Conservation (phyloP, 2,329 filamentous ascomycete genomes). For the Aspergillus quadrilineatus region DNA sequence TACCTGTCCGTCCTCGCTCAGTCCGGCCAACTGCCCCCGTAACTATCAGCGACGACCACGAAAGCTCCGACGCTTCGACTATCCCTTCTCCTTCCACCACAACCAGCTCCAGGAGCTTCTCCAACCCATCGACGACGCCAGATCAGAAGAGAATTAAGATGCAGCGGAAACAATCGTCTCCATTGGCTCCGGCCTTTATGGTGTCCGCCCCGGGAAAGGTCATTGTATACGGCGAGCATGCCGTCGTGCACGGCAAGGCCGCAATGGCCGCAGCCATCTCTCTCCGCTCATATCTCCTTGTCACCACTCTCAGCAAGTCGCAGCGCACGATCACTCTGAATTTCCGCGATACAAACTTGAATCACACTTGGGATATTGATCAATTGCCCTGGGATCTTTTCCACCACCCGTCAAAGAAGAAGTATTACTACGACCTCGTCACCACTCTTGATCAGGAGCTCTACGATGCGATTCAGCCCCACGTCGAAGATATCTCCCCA, state of each 20-base stretch:
- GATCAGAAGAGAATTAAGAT: conserved; percentile 18
- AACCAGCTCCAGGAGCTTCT: conserved; percentile 15
- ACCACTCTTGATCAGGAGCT: conserved; percentile 82
- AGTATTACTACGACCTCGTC: conserved; percentile 88
- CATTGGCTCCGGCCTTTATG: conserved; percentile 86
- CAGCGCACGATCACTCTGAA: conserved; percentile 81
- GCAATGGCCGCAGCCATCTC: conserved; percentile 95
- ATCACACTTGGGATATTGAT: conserved; percentile 93
- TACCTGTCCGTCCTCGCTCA: conserved; percentile 22
- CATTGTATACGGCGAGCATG: conserved; percentile 96
- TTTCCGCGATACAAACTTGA: conserved; percentile 86
- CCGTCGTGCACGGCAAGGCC: conserved; percentile 95
- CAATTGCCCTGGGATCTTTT: conserved; percentile 84
- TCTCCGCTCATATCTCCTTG: conserved; percentile 91
- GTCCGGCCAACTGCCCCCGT: conserved; percentile 18
- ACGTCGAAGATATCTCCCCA: conserved; percentile 69
- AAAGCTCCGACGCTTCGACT: conserved; percentile 32
- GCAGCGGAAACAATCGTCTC: conserved; percentile 50
- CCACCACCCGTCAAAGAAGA: conserved; percentile 79
- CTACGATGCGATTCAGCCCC: conserved; percentile 74
- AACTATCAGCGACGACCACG: conserved; percentile 23
- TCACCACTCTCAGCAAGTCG: conserved; percentile 90
- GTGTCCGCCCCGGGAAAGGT: conserved; percentile 97
- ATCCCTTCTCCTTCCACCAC: conserved; percentile 31
- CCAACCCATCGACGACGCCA: conserved; percentile 10